Conservation (phyloP, 2,329 filamentous ascomycete species). For the Exutisphaerella laricina region DNA sequence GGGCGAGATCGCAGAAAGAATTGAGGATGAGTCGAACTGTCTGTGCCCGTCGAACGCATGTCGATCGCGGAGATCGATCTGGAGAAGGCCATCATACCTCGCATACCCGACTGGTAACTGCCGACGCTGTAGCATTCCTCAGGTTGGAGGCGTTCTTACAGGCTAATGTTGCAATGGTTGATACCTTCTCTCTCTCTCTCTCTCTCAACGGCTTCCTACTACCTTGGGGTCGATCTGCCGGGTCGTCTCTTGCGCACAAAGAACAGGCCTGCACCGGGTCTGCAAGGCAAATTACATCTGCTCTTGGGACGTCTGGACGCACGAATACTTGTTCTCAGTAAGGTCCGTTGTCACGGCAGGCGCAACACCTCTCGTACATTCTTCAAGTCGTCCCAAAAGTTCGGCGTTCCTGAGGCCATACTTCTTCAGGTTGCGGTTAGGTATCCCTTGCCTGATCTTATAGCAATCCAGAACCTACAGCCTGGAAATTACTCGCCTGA, state of each 20-base stretch:
- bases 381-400: slow-evolving; percentile 12
- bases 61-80: slow-evolving; percentile 11
- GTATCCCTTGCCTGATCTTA: slow-evolving; percentile 25
- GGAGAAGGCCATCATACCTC: slow-evolving; percentile 5
- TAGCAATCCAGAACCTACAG: slow-evolving; percentile 27
- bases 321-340: slow-evolving; percentile 30
- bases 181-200: no score
- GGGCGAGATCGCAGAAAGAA: slow-evolving; percentile 5
- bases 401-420: slow-evolving; percentile 13
- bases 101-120: slow-evolving; percentile 8
- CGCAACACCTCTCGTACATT: slow-evolving; percentile 18
- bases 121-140: slow-evolving; percentile 29
- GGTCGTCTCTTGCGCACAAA: slow-evolving; percentile 21
- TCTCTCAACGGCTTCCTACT: slow-evolving; percentile 12
- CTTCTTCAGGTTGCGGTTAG: slow-evolving; percentile 12
- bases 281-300: slow-evolving; percentile 18
- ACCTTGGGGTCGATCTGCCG: slow-evolving; percentile 21
- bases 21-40: slow-evolving; percentile 16
- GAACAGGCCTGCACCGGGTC: no score
- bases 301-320: slow-evolving; percentile 16
- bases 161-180: slow-evolving; percentile 22
- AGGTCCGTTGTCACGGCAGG: slow-evolving; percentile 16
- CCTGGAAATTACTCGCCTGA: slow-evolving; percentile 26
- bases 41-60: slow-evolving; percentile 8
- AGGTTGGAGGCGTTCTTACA: slow-evolving; percentile 24